Evolutionary conservation across 2,329 filamentous ascomycete genomes (phyloP), one percentile per base, ranked within the genome.

Genomic region (Fusarium virguliforme): DNA sequence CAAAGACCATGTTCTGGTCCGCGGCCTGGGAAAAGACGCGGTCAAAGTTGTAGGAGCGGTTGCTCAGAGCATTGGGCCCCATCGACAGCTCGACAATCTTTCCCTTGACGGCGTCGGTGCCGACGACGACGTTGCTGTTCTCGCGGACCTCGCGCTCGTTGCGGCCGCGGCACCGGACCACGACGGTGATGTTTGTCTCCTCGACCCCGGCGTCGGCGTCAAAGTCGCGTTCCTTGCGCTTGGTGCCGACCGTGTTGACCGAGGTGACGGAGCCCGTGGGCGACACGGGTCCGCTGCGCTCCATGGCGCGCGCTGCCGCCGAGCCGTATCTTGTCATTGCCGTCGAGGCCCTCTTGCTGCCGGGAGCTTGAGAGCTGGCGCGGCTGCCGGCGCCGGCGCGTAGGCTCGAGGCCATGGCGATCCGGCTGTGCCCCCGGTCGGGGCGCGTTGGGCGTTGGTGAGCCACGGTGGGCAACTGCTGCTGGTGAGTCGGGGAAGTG

Each of bases 111-210:
- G 94, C 94, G 74, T 96, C 93, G 4, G 95, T 95, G 26, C 88
- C 90, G 9, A 99, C 90, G 1, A 98, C 95, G 2, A 98, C 94
- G 40, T 94, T 93, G 79, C 94, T 98, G 82, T 97, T 99, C 81
- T 99, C 96, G 74, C 91, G 89, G 59, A 98, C 91, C 83, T 99
- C 96, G 73, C 95, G 91, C 74, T 97, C 93, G 79, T 93, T 98
- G 70, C 96, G 92, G 6, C 95, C 96, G 74, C 96, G 89, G 83
- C 95, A 99, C 71, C 96, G 89, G 64, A 99, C 97, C 35, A 98
- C 95, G 51, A 99, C 96, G 79, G 97, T 96, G 82, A 99, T 99
- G 79, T 98, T 99, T 8, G 95, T 98, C 81, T 97, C 94, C 75
- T 95, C 91, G 57, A 88, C 88, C 62, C 83, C 82, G 2, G 70